These are phyloP conservation scores for Quercus mongolica DNA, from an alignment of 306 rosid species.

Conservation along the genomic window DNA sequence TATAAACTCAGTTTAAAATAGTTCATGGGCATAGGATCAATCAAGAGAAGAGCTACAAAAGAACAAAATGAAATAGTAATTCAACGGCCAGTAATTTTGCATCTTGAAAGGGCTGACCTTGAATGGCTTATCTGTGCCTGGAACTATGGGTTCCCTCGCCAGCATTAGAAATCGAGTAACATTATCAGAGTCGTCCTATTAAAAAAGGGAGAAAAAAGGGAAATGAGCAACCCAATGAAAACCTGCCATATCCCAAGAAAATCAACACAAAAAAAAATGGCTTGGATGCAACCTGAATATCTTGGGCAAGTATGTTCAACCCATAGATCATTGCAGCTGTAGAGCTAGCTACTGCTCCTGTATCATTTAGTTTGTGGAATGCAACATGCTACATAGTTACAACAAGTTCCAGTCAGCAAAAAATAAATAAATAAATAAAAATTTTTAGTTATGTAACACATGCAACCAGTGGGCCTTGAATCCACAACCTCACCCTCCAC, in stretches of 20 bases:
- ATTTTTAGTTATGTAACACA: too few species aligned
- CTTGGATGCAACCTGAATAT: conserved; percentile 72
- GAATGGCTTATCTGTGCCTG: conserved; percentile 83
- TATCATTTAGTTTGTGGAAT: conserved; percentile 56
- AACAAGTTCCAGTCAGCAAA: conserved; percentile 2
- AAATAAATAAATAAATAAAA: background rate
- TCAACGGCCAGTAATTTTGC: background rate
- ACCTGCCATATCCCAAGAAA: background rate
- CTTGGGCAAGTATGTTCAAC: conserved; percentile 72
- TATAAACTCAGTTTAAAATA: conserved; percentile 1
- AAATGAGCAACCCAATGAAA: conserved; percentile 17
- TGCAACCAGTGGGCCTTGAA: too few species aligned
- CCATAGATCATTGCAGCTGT: conserved; percentile 79
- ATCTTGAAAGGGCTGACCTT: conserved; percentile 49
- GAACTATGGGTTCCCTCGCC: conserved; percentile 96
- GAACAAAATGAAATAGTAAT: background rate
- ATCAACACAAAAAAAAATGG: conserved; percentile 1
- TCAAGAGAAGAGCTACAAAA: background rate
- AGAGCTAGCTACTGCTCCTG: conserved; percentile 95
- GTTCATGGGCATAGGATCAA: conserved; percentile 10
- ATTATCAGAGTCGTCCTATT: conserved; percentile 87
- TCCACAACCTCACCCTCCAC: too few species aligned
- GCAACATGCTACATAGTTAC: conserved; percentile 66
- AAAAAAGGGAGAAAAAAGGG: background rate
- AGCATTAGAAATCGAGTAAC: conserved; percentile 86